phyloP scores from a whole-genome alignment of 176 grass and related monocot genomes.

The Calamus simplicifolius region DNA sequence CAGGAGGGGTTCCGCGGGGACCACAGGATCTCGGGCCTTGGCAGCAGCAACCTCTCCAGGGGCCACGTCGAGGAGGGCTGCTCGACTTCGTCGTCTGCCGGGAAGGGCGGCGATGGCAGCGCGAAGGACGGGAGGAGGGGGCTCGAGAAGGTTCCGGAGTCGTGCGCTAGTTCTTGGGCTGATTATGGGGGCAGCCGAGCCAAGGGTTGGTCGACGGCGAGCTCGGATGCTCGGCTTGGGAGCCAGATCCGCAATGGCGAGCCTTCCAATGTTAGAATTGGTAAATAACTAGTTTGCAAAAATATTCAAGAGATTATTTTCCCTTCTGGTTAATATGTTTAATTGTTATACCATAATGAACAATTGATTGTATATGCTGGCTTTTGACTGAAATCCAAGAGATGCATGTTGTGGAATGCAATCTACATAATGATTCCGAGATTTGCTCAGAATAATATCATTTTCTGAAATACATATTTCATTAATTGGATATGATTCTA shows the following conservation, averaged over 20 bases:
- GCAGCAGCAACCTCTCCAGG: slow-evolving; percentile 75
- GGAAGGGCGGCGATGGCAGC: slow-evolving; percentile 6
- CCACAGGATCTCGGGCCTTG: slow-evolving; percentile 52
- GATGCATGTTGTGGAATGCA: too few species aligned
- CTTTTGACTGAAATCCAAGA: too few species aligned
- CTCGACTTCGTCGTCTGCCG: slow-evolving; percentile 13
- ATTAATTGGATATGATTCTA: too few species aligned
- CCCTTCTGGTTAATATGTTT: too few species aligned
- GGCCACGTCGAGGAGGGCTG: slow-evolving; percentile 8
- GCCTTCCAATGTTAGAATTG: neutral
- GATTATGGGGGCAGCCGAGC: neutral
- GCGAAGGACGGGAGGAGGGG: slow-evolving; percentile 27
- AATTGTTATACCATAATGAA: too few species aligned
- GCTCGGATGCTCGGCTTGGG: slow-evolving; percentile 12
- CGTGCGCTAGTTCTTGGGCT: slow-evolving; percentile 8
- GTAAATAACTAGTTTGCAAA: neutral
- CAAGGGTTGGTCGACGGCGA: slow-evolving; percentile 8
- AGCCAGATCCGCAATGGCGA: neutral
- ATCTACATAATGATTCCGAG: too few species aligned
- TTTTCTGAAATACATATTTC: too few species aligned
- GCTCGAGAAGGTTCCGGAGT: slow-evolving; percentile 34
- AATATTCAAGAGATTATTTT: too few species aligned
- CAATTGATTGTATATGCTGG: too few species aligned
- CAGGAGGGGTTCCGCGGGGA: slow-evolving; percentile 63
- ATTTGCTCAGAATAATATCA: too few species aligned